Percentiles rank a stretch among this genome's conserved stretches.
Conservation (phyloP, 202 grass and related monocot species). For the Cymbopogon flexuosus region DNA sequence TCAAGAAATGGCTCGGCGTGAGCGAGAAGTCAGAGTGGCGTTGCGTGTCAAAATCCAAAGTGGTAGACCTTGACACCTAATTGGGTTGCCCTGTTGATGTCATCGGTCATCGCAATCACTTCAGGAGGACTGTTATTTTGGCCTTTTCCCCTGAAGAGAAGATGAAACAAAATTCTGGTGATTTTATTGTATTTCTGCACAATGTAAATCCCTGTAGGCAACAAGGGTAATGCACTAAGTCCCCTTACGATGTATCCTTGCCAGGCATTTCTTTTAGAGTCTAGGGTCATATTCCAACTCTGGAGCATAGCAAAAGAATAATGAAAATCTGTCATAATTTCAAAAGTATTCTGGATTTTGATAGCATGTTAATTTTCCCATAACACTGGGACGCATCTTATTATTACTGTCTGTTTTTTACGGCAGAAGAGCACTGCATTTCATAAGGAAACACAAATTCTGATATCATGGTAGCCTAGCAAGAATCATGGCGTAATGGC, state of each 20-base stretch:
- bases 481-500: not conserved
- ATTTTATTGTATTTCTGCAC: not conserved
- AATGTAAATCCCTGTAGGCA: not conserved
- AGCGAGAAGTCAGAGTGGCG: constrained; percentile 19
- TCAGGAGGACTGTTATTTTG: constrained; percentile 24
- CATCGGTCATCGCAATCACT: not conserved
- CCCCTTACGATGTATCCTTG: not conserved
- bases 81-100: not conserved
- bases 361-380: no score
- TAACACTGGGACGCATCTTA: not conserved
- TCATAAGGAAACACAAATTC: not conserved
- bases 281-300: not conserved
- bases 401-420: not conserved
- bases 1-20: constrained; percentile 66
- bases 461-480: not conserved
- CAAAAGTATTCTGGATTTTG: not conserved
- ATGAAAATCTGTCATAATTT: not conserved
- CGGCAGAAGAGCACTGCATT: not conserved
- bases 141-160: constrained; percentile 6
- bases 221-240: not conserved
- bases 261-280: not conserved
- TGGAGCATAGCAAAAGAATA: not conserved
- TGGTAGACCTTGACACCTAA: constrained; percentile 12
- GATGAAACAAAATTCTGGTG: not conserved
- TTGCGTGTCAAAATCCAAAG: constrained; percentile 30